Evolutionary conservation across 1,284 basidiomycete genomes (phyloP), one percentile per base, ranked within the genome.

Genomic region (Puccinia hordei): DNA sequence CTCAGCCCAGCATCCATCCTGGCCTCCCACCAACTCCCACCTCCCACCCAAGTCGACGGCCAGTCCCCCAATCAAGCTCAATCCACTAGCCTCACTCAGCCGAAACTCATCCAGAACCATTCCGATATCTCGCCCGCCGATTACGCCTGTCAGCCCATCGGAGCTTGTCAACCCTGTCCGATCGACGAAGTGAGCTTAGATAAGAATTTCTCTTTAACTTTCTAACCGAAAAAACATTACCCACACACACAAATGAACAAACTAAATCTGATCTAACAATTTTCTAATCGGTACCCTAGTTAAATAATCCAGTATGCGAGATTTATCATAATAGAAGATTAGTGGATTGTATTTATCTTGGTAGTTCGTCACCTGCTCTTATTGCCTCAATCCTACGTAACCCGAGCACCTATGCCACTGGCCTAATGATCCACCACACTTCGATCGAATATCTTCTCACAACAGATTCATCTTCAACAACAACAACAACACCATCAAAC

Each of bases 311-410:
- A 49, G 66, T 68, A 17, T 68, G 66, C 27, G n/a, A 46, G 38
- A 49, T 68, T 15, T 68, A 68, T 33, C 66, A 68, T 30, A 46
- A 68, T 13, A 46, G 66, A 46, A 24, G 66, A 27, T 49, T 68
- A 27, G 38, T 68, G 66, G 66, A 68, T 27, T 68, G 66, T 49
- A 27, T 68, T 27, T 51, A 68, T 49, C 22, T 68, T n/a, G 66
- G 41, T 27, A 68, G 66, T 68, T 68, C 41, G 66, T 68, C 66
- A 68, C 41, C 46, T 51, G 33, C 59, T 63, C 59, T 63, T 63
- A 63, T 63, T 63, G 59, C 59, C 59, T 63, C 59, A 63, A 22
- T 63, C 59, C 59, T 63, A 10, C 59, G 59, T 63, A 22, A 35
- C 17, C 33, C 59, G 59, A 63, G 33, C 59, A 38, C 33, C 33